Conservation (phyloP, 768 basidiomycete species). For the Phaffia australis region DNA sequence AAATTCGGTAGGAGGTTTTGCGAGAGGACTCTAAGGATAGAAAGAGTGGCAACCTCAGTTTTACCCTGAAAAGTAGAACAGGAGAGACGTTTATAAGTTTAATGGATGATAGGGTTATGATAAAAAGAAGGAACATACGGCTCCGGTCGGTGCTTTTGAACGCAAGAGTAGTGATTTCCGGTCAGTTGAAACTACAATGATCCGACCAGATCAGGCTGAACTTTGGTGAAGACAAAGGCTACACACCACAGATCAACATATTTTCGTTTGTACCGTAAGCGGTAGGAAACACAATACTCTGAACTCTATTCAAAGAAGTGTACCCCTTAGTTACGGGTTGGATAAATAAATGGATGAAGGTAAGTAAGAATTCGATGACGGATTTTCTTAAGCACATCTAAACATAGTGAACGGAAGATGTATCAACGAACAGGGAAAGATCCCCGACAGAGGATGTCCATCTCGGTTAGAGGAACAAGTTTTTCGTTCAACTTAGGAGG, state of each 20-base stretch:
- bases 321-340: conserved; percentile 53
- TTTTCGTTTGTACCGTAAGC: conserved; percentile 96
- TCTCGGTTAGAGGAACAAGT: conserved; percentile 56
- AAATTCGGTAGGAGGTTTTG: conserved; percentile 46
- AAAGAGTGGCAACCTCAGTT: conserved; percentile 94
- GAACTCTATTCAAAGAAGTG: conserved; percentile 74
- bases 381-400: not conserved
- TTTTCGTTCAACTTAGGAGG: conserved; percentile 63
- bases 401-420: not conserved
- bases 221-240: not conserved
- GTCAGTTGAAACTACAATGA: conserved; percentile 2
- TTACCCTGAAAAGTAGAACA: conserved; percentile 57
- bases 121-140: conserved; percentile 48
- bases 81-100: conserved; percentile 7
- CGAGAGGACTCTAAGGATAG: conserved; percentile 74
- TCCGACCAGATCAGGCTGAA: conserved; percentile 14
- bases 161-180: not conserved
- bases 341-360: not conserved
- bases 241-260: conserved; percentile 76
- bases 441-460: conserved; percentile 64
- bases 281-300: conserved; percentile 85
- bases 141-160: conserved; percentile 81
- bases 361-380: not conserved
- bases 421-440: conserved; percentile 64
- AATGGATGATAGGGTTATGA: not conserved